These are phyloP conservation scores for Apiotrichum gracile DNA, from an alignment of 1,284 basidiomycete genomes.

Conservation along the genomic window DNA sequence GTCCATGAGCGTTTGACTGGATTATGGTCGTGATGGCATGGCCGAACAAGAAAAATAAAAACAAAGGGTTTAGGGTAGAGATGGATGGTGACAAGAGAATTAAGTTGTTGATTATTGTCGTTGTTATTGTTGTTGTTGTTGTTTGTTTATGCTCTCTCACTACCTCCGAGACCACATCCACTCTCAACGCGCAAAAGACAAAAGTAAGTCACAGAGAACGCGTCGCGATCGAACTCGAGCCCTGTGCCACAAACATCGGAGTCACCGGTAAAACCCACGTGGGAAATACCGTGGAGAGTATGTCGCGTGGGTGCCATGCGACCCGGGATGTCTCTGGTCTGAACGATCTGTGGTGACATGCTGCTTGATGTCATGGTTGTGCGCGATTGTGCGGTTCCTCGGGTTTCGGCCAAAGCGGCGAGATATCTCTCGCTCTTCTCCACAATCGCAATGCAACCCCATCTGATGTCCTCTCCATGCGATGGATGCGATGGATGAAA, in stretches of 20 bases:
- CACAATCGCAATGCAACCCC: no score
- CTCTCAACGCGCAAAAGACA: neutral
- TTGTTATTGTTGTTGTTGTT: no score
- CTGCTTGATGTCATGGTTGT: no score
- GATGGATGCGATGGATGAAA: no score
- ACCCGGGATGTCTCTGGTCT: no score
- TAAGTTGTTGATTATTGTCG: no score
- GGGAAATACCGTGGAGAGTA: constrained; percentile 1
- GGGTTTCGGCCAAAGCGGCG: neutral
- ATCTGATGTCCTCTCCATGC: no score
- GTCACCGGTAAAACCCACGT: neutral
- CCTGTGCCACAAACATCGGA: neutral
- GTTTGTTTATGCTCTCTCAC: no score
- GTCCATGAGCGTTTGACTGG: neutral
- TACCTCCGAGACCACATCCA: no score
- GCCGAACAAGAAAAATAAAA: neutral
- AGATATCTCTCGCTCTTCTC: no score
- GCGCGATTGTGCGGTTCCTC: neutral
- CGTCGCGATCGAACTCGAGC: neutral
- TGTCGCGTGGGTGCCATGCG: neutral
- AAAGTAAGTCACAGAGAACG: neutral
- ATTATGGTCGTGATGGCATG: neutral
- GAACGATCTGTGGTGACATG: no score
- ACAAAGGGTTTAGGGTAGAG: neutral
- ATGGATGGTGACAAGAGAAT: neutral